Evolutionary conservation across 2,329 filamentous ascomycete genomes (phyloP), one percentile per base, ranked within the genome.

Genomic region (Penicillium sp.): DNA sequence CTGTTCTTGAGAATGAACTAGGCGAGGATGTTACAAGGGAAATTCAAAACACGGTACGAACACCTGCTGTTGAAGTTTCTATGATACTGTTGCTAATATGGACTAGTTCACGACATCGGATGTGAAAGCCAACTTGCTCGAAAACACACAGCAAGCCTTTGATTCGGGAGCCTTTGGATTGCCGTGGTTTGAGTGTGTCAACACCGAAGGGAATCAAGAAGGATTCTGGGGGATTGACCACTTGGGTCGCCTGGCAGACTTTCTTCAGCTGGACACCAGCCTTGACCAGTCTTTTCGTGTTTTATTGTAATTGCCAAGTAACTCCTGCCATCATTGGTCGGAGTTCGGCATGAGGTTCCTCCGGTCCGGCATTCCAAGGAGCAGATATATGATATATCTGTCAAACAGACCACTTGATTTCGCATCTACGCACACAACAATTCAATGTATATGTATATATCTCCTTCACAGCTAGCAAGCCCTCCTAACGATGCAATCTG

Each of bases 221-320:
- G 69, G 69, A 0, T 85, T 82, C 61, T 86, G 82, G 81, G 84
- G 84, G 0, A 79, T 86, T n/a, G 83, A 86, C 71, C 82, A 85
- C 68, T 59, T 86, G 41, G 83, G 80, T 1, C 78, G 81, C 62
- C 70, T 86, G 3, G 73, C 75, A 29, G 76, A 81, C 51, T 79
- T 81, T 66, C 59, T 86, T 54, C 81, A 76, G 1, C 60, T 86
- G 54, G 77, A 85, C 37, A 59, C 57, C 11, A 55, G 53, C 20
- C 23, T 35, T 23, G 49, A 44, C 18, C 8, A 20, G 18, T 27
- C n/a, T 23, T 45, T 45, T 14, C 18, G 49, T 7, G 35, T 42
- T 33, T 42, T 50, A 18, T 12, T 50, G 20, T 50, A 25, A 52
- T 15, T 2, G 27, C 22, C 11, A 1, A n/a, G 14, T 35, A 35